phyloP scores from a whole-genome alignment of 345 rosid genomes.

The Eucalyptus paniculata region DNA sequence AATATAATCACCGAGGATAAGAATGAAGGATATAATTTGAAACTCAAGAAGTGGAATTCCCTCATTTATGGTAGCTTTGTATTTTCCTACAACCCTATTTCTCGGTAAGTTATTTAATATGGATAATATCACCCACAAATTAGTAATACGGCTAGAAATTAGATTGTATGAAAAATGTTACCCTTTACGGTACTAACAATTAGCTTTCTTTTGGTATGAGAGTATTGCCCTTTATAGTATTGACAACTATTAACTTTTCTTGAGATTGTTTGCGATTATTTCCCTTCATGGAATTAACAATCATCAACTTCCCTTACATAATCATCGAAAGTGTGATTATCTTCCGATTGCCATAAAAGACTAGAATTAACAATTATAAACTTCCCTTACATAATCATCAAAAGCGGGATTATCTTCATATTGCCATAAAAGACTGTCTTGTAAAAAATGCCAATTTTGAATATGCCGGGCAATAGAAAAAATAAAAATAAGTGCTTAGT shows the following conservation, averaged over 20 bases:
- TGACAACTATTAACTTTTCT: not conserved
- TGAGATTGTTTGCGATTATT: not conserved
- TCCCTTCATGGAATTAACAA: not conserved
- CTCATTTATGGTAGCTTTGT: not conserved
- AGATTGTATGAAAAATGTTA: not conserved
- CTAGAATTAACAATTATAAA: too few relatives aligned
- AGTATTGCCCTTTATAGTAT: not conserved
- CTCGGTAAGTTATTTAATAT: not conserved
- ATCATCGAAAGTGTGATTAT: not conserved
- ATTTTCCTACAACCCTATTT: not conserved
- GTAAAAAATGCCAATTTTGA: not conserved
- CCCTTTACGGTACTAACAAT: not conserved
- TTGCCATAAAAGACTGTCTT: not conserved
- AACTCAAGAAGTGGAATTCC: not conserved
- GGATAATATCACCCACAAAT: not conserved
- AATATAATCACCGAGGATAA: not conserved
- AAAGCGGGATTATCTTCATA: not conserved
- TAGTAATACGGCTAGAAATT: not conserved
- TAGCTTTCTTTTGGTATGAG: not conserved
- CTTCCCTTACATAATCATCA: not conserved
- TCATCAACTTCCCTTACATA: not conserved
- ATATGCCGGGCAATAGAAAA: not conserved
- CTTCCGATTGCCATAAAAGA: too few relatives aligned
- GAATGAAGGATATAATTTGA: not conserved
- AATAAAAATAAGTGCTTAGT: not conserved